Percentiles rank a stretch among this genome's conserved stretches.
These are phyloP conservation scores for Euphorbia schlechtendalii DNA, from an alignment of 441 rosid genomes.

Conservation along the genomic window DNA sequence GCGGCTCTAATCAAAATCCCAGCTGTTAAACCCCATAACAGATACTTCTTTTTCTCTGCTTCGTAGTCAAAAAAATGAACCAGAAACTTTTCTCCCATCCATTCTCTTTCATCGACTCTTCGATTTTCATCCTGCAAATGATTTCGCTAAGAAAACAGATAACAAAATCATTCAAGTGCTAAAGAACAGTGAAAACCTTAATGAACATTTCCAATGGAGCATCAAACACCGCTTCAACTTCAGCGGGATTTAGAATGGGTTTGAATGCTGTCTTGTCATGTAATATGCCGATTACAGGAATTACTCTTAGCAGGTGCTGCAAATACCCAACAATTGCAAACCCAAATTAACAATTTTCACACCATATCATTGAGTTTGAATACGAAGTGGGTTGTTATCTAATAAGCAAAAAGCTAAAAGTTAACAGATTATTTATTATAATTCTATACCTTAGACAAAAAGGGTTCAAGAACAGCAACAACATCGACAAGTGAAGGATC, in stretches of 20 bases:
- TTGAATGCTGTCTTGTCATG: conserved; percentile 41
- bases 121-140: conserved; percentile 84
- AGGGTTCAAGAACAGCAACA: conserved; percentile 72
- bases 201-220: conserved; percentile 91
- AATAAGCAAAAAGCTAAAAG: background rate
- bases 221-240: conserved; percentile 83
- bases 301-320: conserved; percentile 83
- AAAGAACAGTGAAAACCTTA: conserved; percentile 48
- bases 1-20: conserved; percentile 86
- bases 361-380: background rate
- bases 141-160: conserved; percentile 7
- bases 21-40: conserved; percentile 93
- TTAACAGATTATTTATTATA: background rate
- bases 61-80: conserved; percentile 69
- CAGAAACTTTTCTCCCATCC: conserved; percentile 81
- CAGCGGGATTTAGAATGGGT: conserved; percentile 65
- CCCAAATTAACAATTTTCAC: background rate
- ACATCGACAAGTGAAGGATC: conserved; percentile 75
- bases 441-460: conserved; percentile 63
- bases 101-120: conserved; percentile 64
- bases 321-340: conserved; percentile 20
- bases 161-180: background rate
- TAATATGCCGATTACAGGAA: conserved; percentile 82
- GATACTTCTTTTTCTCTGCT: conserved; percentile 40
- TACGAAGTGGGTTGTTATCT: too few species aligned